Evolutionary conservation across 345 rosid genomes (phyloP).

Genomic region (Gossypium longicalyx): DNA sequence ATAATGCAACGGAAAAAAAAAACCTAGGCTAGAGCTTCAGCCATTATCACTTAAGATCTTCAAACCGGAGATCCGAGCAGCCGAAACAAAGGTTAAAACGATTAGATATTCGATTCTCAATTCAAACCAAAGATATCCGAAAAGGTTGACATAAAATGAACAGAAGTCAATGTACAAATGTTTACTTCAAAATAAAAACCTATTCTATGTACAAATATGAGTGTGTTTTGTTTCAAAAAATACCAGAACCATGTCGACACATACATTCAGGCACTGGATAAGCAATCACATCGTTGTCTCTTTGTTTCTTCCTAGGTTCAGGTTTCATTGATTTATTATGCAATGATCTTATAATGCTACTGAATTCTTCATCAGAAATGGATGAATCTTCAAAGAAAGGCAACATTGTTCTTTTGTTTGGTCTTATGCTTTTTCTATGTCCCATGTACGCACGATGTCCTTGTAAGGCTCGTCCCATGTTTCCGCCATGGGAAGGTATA

Average conservation of each 20-base stretch:
- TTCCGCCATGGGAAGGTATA: constrained; percentile 83
- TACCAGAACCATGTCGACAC: constrained; percentile 35
- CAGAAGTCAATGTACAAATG: no score
- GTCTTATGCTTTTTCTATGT: constrained; percentile 64
- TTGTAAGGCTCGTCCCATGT: constrained; percentile 76
- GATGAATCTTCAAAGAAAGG: constrained; percentile 51
- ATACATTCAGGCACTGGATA: constrained; percentile 76
- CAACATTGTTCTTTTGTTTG: constrained; percentile 61
- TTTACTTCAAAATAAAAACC: no score
- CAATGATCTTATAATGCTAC: constrained; percentile 40
- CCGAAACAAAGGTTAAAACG: no score
- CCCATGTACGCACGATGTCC: constrained; percentile 75
- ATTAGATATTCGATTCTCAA: no score
- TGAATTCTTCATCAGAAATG: constrained; percentile 47
- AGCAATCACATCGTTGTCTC: constrained; percentile 58
- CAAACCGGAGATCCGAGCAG: no score
- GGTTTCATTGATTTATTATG: constrained; percentile 59
- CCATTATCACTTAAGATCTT: no score
- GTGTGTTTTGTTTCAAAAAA: constrained; percentile 17
- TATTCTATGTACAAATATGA: background rate
- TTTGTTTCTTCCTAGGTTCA: constrained; percentile 44
- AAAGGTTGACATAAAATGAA: no score
- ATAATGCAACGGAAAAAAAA: no score
- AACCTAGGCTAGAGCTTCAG: no score
- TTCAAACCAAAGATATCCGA: no score